phyloP scores from a whole-genome alignment of 2,329 filamentous ascomycete species.

The Aspergillus amoenus region DNA sequence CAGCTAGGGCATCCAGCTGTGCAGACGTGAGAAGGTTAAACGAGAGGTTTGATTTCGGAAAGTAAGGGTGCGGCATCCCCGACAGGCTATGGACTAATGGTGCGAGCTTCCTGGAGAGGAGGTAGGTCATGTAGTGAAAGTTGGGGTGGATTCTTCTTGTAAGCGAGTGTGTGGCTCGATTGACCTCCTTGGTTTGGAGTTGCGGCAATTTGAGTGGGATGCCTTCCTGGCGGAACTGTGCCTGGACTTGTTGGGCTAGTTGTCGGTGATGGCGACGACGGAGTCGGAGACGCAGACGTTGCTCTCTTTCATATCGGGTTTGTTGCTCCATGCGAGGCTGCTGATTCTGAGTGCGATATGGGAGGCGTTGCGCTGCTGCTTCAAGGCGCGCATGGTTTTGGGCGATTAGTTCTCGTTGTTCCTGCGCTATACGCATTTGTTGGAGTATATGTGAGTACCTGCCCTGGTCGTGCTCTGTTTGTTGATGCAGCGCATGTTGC shows the following conservation, averaged over 20 bases:
- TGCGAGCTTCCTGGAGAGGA: constrained; percentile 31
- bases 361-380: neutral
- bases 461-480: neutral
- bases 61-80: constrained; percentile 37
- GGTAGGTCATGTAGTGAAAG: constrained; percentile 18
- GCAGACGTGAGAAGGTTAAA: constrained; percentile 42
- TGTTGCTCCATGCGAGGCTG: neutral
- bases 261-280: neutral
- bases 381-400: neutral
- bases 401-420: neutral
- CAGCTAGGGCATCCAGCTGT: constrained; percentile 43
- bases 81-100: constrained; percentile 40
- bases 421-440: neutral
- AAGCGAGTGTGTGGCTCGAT: neutral
- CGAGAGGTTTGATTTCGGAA: constrained; percentile 38
- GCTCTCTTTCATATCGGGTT: neutral
- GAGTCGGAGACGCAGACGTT: neutral
- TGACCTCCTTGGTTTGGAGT: too few species aligned
- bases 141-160: neutral
- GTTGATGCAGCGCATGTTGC: neutral
- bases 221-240: too few species aligned
- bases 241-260: neutral
- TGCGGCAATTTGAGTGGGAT: neutral
- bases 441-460: neutral
- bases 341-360: too few species aligned